Percentiles rank a stretch among this genome's conserved stretches.
Conservation (phyloP, 371 early-diverging fungal genomes). For the Gilbertella persicaria region DNA sequence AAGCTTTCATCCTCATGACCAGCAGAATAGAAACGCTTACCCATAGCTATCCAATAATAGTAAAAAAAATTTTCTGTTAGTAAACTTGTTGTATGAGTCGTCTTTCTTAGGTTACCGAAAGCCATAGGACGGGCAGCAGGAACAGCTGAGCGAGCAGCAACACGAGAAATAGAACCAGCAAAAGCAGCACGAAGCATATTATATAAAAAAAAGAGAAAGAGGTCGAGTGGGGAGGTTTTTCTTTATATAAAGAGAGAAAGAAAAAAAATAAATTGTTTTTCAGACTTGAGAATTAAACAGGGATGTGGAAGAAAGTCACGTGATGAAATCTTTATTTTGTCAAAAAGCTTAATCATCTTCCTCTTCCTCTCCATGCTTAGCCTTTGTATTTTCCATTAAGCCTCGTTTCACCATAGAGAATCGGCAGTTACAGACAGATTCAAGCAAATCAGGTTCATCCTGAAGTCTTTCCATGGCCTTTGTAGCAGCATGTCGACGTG, state of each 20-base stretch:
- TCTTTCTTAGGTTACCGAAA: conserved; percentile 20
- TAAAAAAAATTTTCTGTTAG: not conserved
- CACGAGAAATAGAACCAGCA: conserved; percentile 44
- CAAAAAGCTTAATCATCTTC: not conserved
- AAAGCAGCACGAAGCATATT: conserved; percentile 55
- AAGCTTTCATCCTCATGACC: conserved; percentile 77
- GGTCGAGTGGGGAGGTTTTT: conserved; percentile 39
- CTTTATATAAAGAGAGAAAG: conserved; percentile 20
- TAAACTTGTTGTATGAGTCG: not conserved
- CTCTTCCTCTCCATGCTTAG: conserved; percentile 7
- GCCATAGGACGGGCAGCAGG: conserved; percentile 33
- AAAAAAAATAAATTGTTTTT: conserved; percentile 13
- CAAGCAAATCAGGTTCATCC: conserved; percentile 42
- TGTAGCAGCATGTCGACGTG: conserved; percentile 53
- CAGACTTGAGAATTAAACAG: conserved; percentile 14
- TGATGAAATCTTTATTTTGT: conserved; percentile 5
- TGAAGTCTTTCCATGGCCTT: conserved; percentile 34
- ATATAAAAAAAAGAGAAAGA: conserved; percentile 21
- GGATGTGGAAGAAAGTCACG: conserved; percentile 14
- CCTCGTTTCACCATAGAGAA: conserved; percentile 15
- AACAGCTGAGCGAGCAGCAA: conserved; percentile 36
- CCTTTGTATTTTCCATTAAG: conserved; percentile 1
- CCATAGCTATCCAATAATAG: conserved; percentile 29
- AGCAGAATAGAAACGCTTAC: conserved; percentile 64
- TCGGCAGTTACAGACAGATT: conserved; percentile 39